Base-by-base conservation (phyloP, 495 filamentous ascomycete species). In the Corynascus novoguineensis region DNA sequence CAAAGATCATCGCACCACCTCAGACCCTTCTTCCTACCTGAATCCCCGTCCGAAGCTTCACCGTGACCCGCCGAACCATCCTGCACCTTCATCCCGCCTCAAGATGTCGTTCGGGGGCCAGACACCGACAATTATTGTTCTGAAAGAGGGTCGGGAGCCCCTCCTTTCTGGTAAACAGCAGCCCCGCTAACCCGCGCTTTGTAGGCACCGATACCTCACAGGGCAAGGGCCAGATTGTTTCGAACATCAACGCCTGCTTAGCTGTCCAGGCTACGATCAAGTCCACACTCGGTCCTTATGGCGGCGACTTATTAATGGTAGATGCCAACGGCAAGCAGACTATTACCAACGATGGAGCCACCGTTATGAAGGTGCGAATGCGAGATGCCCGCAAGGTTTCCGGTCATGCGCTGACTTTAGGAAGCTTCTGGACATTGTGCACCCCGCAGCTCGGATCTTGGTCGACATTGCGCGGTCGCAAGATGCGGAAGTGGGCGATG, bases 301-400 rank as follows among this genome's bases (percentile, higher is more conserved):
- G 93, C 67, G 93, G 93, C 59, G 93, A 98, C 74, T 77, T 98
- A 67, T 80, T 98, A 65, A 81, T 98, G 70, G 93, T 98, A 56
- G 95, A 98, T 73, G 83, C 81, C 66, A 96, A 97, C 79, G 93
- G 93, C 69, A 86, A 72, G 70, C 90, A 95, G 76, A 98, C 93
- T 61, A 97, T 98, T 66, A 98, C 93, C 47, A 98, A 98, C 72
- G 93, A 98, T 82, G 93, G 93, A 67, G 93, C 93, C 41, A 98
- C 93, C 22, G 93, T 97, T 41, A 98, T 98, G 93, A 97, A 96
- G 83, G 90, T 92, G 68, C 63, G 78, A 62, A 28, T 53, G 14
- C 40, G 28, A 1, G 15, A 35, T 7, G 2, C 1, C 12, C 21
- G 10, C 28, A 19, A 17, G 27, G 21, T 38, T 5, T 41, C 19